phyloP scores from a whole-genome alignment of 495 filamentous ascomycete species.

The Hypoxylon subgilvum region DNA sequence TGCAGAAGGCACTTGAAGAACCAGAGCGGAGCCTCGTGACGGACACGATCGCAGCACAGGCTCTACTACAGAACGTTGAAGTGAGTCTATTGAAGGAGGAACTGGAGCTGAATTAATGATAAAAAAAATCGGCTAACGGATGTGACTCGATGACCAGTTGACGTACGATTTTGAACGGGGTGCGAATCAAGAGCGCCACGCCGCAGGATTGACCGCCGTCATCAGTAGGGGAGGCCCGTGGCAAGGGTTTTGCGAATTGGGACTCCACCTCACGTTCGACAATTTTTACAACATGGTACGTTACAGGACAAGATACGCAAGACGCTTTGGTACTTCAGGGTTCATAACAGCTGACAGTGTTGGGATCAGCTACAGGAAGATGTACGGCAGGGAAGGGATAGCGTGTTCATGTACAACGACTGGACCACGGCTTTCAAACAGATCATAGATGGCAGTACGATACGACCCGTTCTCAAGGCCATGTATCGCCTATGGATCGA shows the following conservation, averaged over 20 bases:
- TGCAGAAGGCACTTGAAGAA: slow-evolving; percentile 36
- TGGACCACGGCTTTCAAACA: slow-evolving; percentile 29
- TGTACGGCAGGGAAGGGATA: slow-evolving; percentile 37
- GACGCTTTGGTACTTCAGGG: neutral
- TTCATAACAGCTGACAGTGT: neutral
- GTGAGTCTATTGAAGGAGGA: slow-evolving; percentile 29
- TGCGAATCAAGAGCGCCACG: slow-evolving; percentile 40
- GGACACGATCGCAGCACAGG: slow-evolving; percentile 35
- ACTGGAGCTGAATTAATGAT: too few relatives aligned
- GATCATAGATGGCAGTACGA: slow-evolving; percentile 22
- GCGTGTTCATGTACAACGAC: slow-evolving; percentile 32
- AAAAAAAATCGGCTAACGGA: slow-evolving; percentile 9
- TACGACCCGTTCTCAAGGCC: slow-evolving; percentile 22
- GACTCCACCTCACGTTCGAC: slow-evolving; percentile 35
- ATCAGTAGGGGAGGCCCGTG: slow-evolving; percentile 31
- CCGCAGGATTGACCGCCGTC: slow-evolving; percentile 37
- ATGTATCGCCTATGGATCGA: slow-evolving; percentile 39
- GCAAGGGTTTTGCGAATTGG: slow-evolving; percentile 29
- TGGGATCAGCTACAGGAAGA: slow-evolving; percentile 38
- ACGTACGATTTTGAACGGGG: slow-evolving; percentile 39
- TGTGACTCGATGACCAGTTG: slow-evolving; percentile 26
- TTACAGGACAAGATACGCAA: neutral
- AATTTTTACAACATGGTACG: slow-evolving; percentile 41
- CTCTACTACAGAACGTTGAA: slow-evolving; percentile 39
- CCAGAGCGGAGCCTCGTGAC: slow-evolving; percentile 15